Base-by-base conservation (phyloP, 73 alveolate genomes). In the Paramecium tetraurelia region DNA sequence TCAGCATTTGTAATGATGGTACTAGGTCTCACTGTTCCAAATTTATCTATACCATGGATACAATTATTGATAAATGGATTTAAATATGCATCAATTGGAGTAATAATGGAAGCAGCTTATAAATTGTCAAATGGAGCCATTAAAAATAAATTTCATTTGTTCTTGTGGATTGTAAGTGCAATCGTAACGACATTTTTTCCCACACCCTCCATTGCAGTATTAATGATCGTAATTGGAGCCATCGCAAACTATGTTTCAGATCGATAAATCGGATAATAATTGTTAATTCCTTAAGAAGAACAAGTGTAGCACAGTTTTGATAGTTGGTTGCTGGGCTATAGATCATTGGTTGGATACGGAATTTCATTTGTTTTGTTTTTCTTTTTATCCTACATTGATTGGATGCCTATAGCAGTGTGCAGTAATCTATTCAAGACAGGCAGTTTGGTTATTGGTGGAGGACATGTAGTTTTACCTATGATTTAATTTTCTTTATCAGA, bases 391-490 rank as follows among this genome's bases (percentile, higher is more conserved):
- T 48, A 80, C 10, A 44, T 48, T 31, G 46, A 80, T 80, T 80
- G 70, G 90, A 48, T 80, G 76, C 75, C 70, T 4, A 9, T 44
- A 31, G 24, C 43, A 41, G 77, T 80, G 2, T 3, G 63, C 21
- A 24, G 76, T 24, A 41, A 41, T 44, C 24, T 80, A 44, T 80
- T 80, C 36, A 80, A 48, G 24, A 46, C 50, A 9, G 90, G 90
- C 18, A 80, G 90, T 48, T 20, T 80, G 21, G 90, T 80, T 22
- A 80, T 80, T 43, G 90, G 90, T 3, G 90, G 90, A 10, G 90
- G 90, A 0, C 90, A 80, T 80, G 90, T 80, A 3, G 90, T 80
- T 14, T 80, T 80, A 44, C 90, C 90, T 12, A 41, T 80, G 75
- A 80, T 80, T 2, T 80, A 41, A 80, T 31, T 80, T 27, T 33